Conservation (phyloP, 2,329 filamentous ascomycete genomes). For the Blumeria hordei region DNA sequence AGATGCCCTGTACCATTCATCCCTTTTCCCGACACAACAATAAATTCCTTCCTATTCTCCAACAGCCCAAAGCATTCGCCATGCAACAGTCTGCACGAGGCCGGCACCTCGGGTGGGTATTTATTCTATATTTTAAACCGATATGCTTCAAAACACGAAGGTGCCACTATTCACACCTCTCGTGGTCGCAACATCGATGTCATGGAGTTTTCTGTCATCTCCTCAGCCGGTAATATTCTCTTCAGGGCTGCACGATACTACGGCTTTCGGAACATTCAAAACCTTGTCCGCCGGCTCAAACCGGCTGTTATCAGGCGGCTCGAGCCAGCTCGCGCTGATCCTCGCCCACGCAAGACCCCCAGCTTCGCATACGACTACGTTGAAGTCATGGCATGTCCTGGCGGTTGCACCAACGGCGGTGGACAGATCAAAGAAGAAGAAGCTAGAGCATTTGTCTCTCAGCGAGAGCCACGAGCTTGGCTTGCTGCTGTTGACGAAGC, state of each 20-base stretch:
- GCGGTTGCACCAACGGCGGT: conserved; percentile 94
- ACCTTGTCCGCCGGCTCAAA: conserved; percentile 77
- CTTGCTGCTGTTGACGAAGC: conserved; percentile 63
- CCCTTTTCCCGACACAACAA: conserved; percentile 46
- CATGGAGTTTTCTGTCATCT: conserved; percentile 52
- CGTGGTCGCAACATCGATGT: conserved; percentile 81
- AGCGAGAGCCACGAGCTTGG: conserved; percentile 71
- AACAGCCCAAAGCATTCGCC: conserved; percentile 14
- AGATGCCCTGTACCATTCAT: conserved; percentile 26
- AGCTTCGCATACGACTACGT: conserved; percentile 50
- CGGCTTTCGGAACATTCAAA: conserved; percentile 95
- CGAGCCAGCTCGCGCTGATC: conserved; percentile 45
- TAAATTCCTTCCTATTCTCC: conserved; percentile 56
- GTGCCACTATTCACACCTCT: conserved; percentile 43
- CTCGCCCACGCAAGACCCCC: conserved; percentile 26
- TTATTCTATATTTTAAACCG: conserved; percentile 62
- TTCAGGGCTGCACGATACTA: conserved; percentile 81
- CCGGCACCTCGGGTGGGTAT: conserved; percentile 73
- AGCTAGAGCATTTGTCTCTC: conserved; percentile 36
- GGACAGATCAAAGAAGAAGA: conserved; percentile 87
- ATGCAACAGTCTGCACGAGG: conserved; percentile 24
- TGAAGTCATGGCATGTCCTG: conserved; percentile 96
- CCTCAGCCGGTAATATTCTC: conserved; percentile 29
- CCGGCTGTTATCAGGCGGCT: conserved; percentile 56
- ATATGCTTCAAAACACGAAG: conserved; percentile 44